phyloP scores from a whole-genome alignment of 352 stramenopile species.

The Phytopythium cucurbitacearum region DNA sequence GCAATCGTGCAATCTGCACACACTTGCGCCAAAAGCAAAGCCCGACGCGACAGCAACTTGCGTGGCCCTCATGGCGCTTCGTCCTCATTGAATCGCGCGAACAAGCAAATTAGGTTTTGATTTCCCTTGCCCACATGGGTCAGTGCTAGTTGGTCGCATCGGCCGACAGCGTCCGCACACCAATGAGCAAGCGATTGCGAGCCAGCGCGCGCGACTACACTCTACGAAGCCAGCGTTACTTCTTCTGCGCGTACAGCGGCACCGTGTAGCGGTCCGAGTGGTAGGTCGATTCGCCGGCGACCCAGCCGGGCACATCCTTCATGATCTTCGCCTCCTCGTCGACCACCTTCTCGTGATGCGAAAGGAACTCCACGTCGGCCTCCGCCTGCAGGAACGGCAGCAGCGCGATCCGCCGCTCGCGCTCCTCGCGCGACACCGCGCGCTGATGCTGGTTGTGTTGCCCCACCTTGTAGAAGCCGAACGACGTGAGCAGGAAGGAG shows the following conservation, averaged over 20 bases:
- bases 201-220: neutral
- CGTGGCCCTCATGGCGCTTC: too few species aligned
- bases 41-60: neutral
- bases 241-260: slow-evolving; percentile 77
- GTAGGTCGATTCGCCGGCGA: slow-evolving; percentile 86
- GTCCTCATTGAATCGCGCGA: too few species aligned
- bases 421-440: slow-evolving; percentile 75
- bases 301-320: slow-evolving; percentile 93
- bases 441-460: slow-evolving; percentile 76
- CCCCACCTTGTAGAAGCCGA: slow-evolving; percentile 73
- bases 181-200: too few species aligned
- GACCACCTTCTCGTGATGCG: slow-evolving; percentile 85
- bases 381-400: slow-evolving; percentile 94
- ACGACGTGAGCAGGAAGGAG: slow-evolving; percentile 65
- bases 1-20: too few species aligned
- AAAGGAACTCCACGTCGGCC: slow-evolving; percentile 89
- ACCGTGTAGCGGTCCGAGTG: slow-evolving; percentile 82
- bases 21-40: too few species aligned
- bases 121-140: too few species aligned
- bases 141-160: too few species aligned
- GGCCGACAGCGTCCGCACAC: too few species aligned
- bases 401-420: slow-evolving; percentile 91
- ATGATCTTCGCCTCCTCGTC: slow-evolving; percentile 93
- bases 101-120: too few species aligned
- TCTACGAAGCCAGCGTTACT: slow-evolving; percentile 25